Conservation (phyloP, 306 rosid species). For the Trifolium repens region DNA sequence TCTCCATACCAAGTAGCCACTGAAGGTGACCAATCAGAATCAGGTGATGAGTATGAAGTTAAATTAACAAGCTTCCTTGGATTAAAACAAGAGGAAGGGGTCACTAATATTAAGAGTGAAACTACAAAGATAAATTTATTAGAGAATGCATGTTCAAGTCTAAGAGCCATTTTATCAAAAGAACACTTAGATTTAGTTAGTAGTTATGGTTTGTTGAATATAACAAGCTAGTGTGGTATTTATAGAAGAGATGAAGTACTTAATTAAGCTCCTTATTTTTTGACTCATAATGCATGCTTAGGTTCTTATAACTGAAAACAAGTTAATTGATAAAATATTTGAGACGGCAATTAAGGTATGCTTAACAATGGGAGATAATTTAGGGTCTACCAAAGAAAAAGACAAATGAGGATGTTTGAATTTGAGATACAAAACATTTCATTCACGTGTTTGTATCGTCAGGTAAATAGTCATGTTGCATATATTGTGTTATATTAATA, state of each 20-base stretch:
- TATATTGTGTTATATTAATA: background rate
- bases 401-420: conserved; percentile 36
- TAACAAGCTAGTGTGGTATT: conserved; percentile 33
- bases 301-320: background rate
- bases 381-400: conserved; percentile 25
- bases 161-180: conserved; percentile 41
- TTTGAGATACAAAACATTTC: conserved; percentile 1
- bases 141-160: conserved; percentile 13
- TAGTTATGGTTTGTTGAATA: conserved; percentile 31
- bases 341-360: conserved; percentile 29
- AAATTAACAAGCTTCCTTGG: conserved; percentile 48
- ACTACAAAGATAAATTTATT: conserved; percentile 5
- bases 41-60: conserved; percentile 39
- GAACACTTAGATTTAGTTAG: background rate
- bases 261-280: background rate
- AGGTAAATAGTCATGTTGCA: background rate
- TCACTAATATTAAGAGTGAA: conserved; percentile 39
- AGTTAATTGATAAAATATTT: conserved; percentile 28
- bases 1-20: conserved; percentile 77
- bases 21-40: conserved; percentile 53
- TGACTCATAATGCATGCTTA: background rate
- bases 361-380: background rate
- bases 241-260: conserved; percentile 45
- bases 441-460: background rate
- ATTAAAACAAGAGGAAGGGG: conserved; percentile 50